Conservation (phyloP, 768 basidiomycete species). For the Hygrophorus pudorinus region DNA sequence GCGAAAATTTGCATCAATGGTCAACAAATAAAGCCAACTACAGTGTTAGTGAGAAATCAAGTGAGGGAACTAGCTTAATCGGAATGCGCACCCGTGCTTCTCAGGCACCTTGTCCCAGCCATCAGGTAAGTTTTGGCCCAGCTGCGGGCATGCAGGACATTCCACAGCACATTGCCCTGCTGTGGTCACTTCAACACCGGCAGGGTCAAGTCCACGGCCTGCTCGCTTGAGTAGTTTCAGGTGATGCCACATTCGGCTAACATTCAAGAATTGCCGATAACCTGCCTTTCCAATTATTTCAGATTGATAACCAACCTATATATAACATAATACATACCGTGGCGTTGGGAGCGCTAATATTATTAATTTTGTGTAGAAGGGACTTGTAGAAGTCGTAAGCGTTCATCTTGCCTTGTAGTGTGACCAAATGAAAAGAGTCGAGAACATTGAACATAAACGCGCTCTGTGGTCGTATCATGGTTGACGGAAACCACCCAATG, state of each 20-base stretch:
- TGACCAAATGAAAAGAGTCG: conserved; percentile 8
- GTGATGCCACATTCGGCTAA: conserved; percentile 11
- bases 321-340: conserved; percentile 1
- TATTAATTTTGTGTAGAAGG: conserved; percentile 4
- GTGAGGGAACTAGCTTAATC: too few relatives aligned
- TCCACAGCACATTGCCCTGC: conserved; percentile 12
- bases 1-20: conserved; percentile 24
- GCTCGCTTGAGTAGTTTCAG: conserved; percentile 15
- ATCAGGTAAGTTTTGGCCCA: conserved; percentile 11
- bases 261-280: conserved; percentile 5
- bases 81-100: too few relatives aligned
- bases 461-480: background rate
- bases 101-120: conserved; percentile 9
- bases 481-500: conserved; percentile 3
- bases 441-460: conserved; percentile 8
- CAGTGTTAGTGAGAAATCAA: too few relatives aligned
- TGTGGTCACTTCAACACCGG: conserved; percentile 3
- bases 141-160: conserved; percentile 19
- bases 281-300: background rate
- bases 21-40: conserved; percentile 20
- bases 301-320: background rate
- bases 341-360: background rate
- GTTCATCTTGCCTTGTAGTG: conserved; percentile 5
- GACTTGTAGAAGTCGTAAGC: conserved; percentile 7
- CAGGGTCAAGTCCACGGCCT: conserved; percentile 12